Percentiles rank a stretch among this genome's conserved stretches.
Conservation (phyloP, 768 basidiomycete genomes). For the Phylloporus rhodoxanthus region DNA sequence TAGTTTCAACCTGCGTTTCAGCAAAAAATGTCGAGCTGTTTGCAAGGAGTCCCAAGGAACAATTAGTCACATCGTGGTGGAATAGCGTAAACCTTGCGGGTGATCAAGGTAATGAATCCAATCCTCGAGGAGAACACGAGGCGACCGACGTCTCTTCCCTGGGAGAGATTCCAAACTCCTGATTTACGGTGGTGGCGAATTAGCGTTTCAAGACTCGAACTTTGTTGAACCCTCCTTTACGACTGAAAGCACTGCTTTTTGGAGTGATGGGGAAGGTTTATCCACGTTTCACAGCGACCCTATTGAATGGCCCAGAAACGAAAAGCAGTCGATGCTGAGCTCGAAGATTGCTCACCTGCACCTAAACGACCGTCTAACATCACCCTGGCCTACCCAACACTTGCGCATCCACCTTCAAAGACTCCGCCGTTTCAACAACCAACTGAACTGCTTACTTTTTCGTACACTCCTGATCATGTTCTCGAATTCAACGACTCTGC, state of each 20-base stretch:
- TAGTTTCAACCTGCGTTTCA: not conserved
- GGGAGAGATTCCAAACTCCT: not conserved
- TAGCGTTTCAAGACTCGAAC: not conserved
- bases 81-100: slow-evolving; percentile 13
- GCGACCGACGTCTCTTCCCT: slow-evolving; percentile 5
- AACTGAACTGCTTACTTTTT: slow-evolving; percentile 62
- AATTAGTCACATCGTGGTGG: slow-evolving; percentile 5
- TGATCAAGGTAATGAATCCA: slow-evolving; percentile 13
- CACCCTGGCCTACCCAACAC: slow-evolving; percentile 21
- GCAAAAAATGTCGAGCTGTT: not conserved
- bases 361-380: slow-evolving; percentile 1
- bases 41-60: not conserved
- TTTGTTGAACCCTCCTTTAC: not conserved
- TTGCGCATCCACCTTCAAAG: slow-evolving; percentile 16
- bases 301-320: slow-evolving; percentile 26
- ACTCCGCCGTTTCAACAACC: slow-evolving; percentile 62
- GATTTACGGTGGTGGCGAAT: not conserved
- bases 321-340: slow-evolving; percentile 17
- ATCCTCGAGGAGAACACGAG: slow-evolving; percentile 24
- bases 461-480: slow-evolving; percentile 51
- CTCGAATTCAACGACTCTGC: slow-evolving; percentile 66
- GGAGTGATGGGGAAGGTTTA: not conserved
- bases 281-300: slow-evolving; percentile 1
- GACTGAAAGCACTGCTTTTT: not conserved
- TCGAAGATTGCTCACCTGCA: slow-evolving; percentile 3